A percentile compares a stretch with the other conserved stretches of the same genome.
These are phyloP conservation scores for Fusarium sp. DNA, from an alignment of 2,329 filamentous ascomycete genomes.

Conservation along the genomic window DNA sequence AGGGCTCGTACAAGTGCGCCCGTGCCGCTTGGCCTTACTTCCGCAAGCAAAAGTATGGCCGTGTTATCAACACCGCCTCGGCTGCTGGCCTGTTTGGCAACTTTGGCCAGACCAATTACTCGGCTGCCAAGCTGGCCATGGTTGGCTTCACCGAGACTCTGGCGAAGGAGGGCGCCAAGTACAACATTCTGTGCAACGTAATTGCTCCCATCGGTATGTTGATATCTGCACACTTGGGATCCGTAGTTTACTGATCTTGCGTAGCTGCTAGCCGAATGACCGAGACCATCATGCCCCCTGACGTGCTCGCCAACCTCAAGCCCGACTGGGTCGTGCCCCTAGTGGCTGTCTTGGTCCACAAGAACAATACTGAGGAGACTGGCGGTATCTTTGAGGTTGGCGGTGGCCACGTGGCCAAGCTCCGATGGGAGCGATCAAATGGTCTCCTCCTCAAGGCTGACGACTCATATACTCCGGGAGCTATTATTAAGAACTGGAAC, in stretches of 20 bases:
- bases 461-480: constrained; percentile 87
- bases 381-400: constrained; percentile 95
- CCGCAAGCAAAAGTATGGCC: constrained; percentile 98
- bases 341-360: constrained; percentile 90
- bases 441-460: constrained; percentile 93
- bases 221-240: not conserved
- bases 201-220: constrained; percentile 84
- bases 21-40: constrained; percentile 97
- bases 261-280: constrained; percentile 94
- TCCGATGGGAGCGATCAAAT: constrained; percentile 94
- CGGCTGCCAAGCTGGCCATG: constrained; percentile 93
- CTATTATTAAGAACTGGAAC: constrained; percentile 91
- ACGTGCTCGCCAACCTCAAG: constrained; percentile 86
- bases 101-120: constrained; percentile 98
- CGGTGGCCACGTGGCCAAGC: constrained; percentile 91
- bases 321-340: constrained; percentile 97
- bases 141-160: constrained; percentile 98
- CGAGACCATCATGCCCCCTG: constrained; percentile 94
- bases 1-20: constrained; percentile 95
- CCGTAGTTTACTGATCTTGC: constrained; percentile 28
- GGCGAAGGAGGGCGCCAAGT: constrained; percentile 97
- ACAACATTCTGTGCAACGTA: constrained; percentile 96
- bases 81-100: constrained; percentile 95
- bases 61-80: constrained; percentile 97
- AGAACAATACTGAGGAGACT: constrained; percentile 85